Base-by-base conservation (phyloP, 345 rosid species). In the Linum lewisii region DNA sequence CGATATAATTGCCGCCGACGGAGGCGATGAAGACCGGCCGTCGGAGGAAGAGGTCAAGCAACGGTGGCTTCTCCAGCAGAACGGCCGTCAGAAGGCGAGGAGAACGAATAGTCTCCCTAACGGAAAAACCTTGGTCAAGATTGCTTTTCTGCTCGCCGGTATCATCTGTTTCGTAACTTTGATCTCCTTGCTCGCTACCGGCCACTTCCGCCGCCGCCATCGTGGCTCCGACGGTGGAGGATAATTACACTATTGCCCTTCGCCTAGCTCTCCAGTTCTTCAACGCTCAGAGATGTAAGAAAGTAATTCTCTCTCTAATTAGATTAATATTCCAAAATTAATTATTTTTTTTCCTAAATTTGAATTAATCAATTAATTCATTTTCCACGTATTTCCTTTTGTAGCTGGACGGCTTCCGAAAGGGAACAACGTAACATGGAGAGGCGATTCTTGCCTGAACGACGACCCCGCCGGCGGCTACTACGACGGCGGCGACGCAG, bases 1-100 rank as follows among this genome's bases (percentile, higher is more conserved):
- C 63, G 68, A 63, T 15, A 36, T 59, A 59, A 57, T 3, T 8
- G 44, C 21, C 44, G 26, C 2, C 16, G 60, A 44, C 4, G 64
- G 45, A 3, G 60, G 22, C 21, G 19, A 36, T 18, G 57, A 51
- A n/a, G 13, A 15, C 55, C 26, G n/a, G 24, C 55, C 26, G n/a
- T 24, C 51, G 7, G 71, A 62, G 59, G 63, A 66, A 20, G 67
- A 71, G 54, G 70, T 62, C 65, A 71, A 65, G 66, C 66, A 66
- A 51, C 34, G 70, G 29, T 71, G 74, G 74, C 59, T 71, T 25
- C 2, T 71, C 44, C 61, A 60, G 58, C 70, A 70, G 8, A 21
- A 57, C 7, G 38, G 16, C 51, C 59, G 29, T 52, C 26, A 34
- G 25, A 62, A 34, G 22, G 26, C 8, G 51, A 42, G 23, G 45